Evolutionary conservation across 164 flowering plant species (phyloP), one percentile per base, ranked within the genome.

Genomic region (Tetracentron sinense): DNA sequence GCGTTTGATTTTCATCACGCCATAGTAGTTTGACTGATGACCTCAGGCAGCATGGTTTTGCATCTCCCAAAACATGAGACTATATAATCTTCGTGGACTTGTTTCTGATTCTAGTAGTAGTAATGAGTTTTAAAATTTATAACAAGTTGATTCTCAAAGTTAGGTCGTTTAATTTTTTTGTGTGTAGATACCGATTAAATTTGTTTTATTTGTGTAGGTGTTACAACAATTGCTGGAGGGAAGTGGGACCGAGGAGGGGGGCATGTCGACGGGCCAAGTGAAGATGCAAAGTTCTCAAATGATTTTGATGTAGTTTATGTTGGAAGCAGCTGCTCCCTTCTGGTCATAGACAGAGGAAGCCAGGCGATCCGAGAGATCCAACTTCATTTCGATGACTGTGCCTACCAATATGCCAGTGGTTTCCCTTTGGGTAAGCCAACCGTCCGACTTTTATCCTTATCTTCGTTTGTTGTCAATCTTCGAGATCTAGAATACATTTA

Each of bases 321-420:
- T 48, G 96, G 97, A 73, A 94, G 99, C 78, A 94, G 99, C 69
- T 94, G 99, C 75, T 91, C 96, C 44, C 79, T 94, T n/a, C 92
- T 94, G 38, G 88, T 94, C 50, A 78, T 91, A 56, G 99, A 91
- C 75, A 79, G 97, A 75, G 97, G 93, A 66, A 88, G 88, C 72
- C 85, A 75, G 58, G 97, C 96, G 3, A 85, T 91, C 58, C 81
- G 96, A 56, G 99, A 94, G 79, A 94, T 94, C 55, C 99, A 89
- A 70, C 96, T 94, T 54, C 86, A 85, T 64, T 88, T 85, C 60
- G 97, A 94, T 72, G 96, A 94, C 62, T 91, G 96, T 78, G 93
- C 93, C 67, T 82, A 87, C 65, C 93, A 94, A 64, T 89, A 91
- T 75, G 95, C 74, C 61, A 82, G 82, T 68, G 85, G 90, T 56